These are phyloP conservation scores for Ogataea thermomethanolica DNA, from an alignment of 805 yeast genomes.

Conservation along the genomic window DNA sequence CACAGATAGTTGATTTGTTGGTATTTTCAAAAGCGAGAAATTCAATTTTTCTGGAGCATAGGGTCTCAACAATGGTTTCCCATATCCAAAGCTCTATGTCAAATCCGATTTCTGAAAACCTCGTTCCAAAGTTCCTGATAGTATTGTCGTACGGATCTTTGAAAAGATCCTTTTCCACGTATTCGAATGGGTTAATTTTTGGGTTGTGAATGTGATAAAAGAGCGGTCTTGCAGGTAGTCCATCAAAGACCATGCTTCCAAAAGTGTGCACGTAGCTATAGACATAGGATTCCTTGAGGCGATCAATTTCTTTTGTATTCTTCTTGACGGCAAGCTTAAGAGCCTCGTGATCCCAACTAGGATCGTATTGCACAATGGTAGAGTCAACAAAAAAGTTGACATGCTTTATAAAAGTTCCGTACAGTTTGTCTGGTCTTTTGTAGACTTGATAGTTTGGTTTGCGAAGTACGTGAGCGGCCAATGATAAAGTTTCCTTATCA, in stretches of 20 bases:
- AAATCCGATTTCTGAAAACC: constrained; percentile 13
- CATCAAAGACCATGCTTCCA: constrained; percentile 16
- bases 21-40: constrained; percentile 22
- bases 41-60: constrained; percentile 20
- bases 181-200: constrained; percentile 44
- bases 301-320: constrained; percentile 6
- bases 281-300: constrained; percentile 11
- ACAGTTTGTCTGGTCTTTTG: constrained; percentile 29
- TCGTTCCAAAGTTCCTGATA: constrained; percentile 22
- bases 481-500: constrained; percentile 70
- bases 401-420: constrained; percentile 21
- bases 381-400: constrained; percentile 27
- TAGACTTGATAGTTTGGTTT: constrained; percentile 49
- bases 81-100: constrained; percentile 28
- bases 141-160: constrained; percentile 13
- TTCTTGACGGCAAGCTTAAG: constrained; percentile 14
- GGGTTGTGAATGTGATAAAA: constrained; percentile 45
- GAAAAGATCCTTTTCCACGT: constrained; percentile 15
- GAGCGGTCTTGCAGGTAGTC: constrained; percentile 17
- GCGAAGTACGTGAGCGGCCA: constrained; percentile 53
- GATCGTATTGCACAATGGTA: constrained; percentile 32
- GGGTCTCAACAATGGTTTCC: constrained; percentile 20
- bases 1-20: constrained; percentile 23
- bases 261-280: constrained; percentile 20
- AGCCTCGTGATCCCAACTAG: constrained; percentile 23